phyloP scores from a whole-genome alignment of 2,329 filamentous ascomycete genomes.

The Sordariomycetes sp. region DNA sequence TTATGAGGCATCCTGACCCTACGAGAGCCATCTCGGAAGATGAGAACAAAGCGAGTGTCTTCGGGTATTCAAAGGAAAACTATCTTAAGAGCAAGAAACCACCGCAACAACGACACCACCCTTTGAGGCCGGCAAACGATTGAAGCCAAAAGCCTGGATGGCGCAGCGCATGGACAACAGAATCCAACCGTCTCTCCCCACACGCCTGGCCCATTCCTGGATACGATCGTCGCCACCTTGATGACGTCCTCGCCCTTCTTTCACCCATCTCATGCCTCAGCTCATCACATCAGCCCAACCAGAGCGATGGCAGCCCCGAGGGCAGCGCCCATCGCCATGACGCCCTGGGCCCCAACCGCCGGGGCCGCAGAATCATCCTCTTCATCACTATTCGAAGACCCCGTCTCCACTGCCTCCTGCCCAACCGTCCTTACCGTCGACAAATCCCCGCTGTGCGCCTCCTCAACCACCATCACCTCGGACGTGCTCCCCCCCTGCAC shows the following conservation, averaged over 20 bases:
- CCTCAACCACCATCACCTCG: conserved; percentile 5
- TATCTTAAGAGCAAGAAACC: not conserved
- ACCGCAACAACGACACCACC: not conserved
- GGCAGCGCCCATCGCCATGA: conserved; percentile 9
- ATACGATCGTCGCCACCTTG: not conserved
- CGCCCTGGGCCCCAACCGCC: conserved; percentile 2
- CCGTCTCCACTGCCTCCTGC: conserved; percentile 5
- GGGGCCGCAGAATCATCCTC: conserved; percentile 3
- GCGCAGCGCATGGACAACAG: not conserved
- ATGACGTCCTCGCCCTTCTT: not conserved
- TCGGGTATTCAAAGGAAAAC: not conserved
- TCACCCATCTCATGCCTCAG: not conserved
- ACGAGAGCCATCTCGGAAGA: not conserved
- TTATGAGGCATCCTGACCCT: too few relatives aligned
- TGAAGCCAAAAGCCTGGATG: not conserved
- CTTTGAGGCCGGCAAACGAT: not conserved
- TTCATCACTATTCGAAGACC: conserved; percentile 1
- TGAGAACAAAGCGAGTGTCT: not conserved
- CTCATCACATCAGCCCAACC: conserved; percentile 11
- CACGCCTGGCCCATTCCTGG: not conserved
- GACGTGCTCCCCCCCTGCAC: conserved; percentile 3
- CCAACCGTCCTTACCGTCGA: conserved; percentile 11
- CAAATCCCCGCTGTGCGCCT: conserved; percentile 8
- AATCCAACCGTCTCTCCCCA: not conserved
- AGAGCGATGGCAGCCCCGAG: conserved; percentile 11